phyloP scores from a whole-genome alignment of 1,284 basidiomycete genomes.

The Papiliotrema nemorosa region DNA sequence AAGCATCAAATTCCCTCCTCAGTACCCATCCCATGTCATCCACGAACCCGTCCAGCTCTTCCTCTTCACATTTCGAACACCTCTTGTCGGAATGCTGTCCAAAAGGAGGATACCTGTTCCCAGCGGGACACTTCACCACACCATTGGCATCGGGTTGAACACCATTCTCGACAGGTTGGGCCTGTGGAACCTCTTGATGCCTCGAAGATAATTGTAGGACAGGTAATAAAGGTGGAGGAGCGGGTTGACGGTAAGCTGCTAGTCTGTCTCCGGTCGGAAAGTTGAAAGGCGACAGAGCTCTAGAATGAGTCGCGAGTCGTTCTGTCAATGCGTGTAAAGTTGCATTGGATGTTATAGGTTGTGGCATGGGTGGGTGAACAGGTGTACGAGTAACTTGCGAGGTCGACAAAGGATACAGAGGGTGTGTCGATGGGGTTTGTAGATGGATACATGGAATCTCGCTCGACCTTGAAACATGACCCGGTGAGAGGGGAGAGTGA shows the following conservation, averaged over 20 bases:
- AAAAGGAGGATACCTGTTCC: constrained; percentile 32
- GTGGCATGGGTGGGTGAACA: too few species aligned
- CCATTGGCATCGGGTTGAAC: not conserved
- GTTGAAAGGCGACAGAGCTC: constrained; percentile 19
- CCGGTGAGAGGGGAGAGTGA: too few species aligned
- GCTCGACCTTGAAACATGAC: too few species aligned
- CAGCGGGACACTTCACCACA: constrained; percentile 15
- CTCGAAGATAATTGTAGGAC: constrained; percentile 32
- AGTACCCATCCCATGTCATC: constrained; percentile 43
- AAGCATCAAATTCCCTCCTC: constrained; percentile 46
- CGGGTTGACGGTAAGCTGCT: constrained; percentile 41
- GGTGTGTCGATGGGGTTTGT: not conserved
- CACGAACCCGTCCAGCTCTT: constrained; percentile 42
- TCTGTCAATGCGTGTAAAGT: constrained; percentile 36
- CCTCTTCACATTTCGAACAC: constrained; percentile 31
- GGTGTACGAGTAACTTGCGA: too few species aligned
- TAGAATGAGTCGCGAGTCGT: constrained; percentile 31
- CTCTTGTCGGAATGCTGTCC: constrained; percentile 31
- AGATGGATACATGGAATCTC: too few species aligned
- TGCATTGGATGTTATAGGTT: constrained; percentile 17
- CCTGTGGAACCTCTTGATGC: constrained; percentile 24
- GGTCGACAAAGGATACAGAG: not conserved
- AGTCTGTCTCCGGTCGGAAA: constrained; percentile 20
- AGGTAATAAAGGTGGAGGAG: constrained; percentile 42
- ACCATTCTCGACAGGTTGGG: constrained; percentile 2